phyloP scores from a whole-genome alignment of 352 stramenopile genomes.

The Pythium volutum region DNA sequence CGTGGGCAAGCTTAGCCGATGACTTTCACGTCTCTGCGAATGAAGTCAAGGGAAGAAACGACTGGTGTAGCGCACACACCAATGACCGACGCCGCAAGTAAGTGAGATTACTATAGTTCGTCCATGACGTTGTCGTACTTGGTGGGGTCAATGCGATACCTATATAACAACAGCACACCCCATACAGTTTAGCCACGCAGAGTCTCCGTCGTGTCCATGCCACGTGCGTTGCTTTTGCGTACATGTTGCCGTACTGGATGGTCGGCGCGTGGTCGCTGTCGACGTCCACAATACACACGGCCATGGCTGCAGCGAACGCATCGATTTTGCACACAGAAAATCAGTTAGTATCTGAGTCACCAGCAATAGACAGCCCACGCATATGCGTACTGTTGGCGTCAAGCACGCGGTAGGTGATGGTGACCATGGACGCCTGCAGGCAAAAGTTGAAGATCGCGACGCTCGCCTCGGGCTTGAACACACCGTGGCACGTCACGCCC shows the following conservation, averaged over 20 bases:
- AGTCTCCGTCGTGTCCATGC: no score
- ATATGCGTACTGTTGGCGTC: constrained; percentile 67
- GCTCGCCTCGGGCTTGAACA: constrained; percentile 78
- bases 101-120: constrained; percentile 13
- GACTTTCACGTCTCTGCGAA: constrained; percentile 16
- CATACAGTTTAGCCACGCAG: no score
- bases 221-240: constrained; percentile 14
- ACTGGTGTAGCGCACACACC: constrained; percentile 16
- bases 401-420: constrained; percentile 77
- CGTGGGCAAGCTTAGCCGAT: not conserved
- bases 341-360: not conserved
- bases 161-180: no score
- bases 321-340: no score
- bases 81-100: constrained; percentile 17
- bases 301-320: constrained; percentile 49
- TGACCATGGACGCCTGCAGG: constrained; percentile 81
- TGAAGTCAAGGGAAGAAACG: not conserved
- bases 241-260: constrained; percentile 86
- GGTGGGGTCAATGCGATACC: constrained; percentile 71
- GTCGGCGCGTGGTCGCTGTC: constrained; percentile 80
- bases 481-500: constrained; percentile 74
- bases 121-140: constrained; percentile 54
- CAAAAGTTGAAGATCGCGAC: constrained; percentile 85
- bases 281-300: constrained; percentile 80
- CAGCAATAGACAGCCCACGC: not conserved